Conservation (phyloP, 2,329 filamentous ascomycete species). For the Aureobasidium sp. region DNA sequence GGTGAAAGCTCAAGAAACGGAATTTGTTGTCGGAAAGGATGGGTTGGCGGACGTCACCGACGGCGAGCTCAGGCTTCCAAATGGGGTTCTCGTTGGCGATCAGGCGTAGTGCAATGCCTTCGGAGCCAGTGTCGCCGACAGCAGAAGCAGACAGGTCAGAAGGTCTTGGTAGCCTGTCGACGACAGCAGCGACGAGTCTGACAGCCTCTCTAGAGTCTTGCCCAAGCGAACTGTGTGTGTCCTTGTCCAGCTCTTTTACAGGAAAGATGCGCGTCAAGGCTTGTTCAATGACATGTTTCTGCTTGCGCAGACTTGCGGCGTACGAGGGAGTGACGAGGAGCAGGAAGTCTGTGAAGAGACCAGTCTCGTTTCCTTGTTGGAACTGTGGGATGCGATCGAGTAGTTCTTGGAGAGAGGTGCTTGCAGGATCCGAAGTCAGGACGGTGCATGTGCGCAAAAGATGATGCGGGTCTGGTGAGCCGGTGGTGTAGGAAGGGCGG, state of each 20-base stretch:
- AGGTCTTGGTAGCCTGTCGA: conserved; percentile 18
- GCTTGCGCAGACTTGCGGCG: background rate
- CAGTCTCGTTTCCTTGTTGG: background rate
- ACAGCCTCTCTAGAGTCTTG: background rate
- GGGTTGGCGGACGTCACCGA: background rate
- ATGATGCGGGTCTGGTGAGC: background rate
- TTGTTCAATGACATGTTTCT: conserved; percentile 1
- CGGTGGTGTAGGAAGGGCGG: background rate
- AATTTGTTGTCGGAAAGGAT: background rate
- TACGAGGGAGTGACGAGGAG: conserved; percentile 17
- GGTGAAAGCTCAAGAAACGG: conserved; percentile 4
- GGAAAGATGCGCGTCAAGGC: conserved; percentile 11
- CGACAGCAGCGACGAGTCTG: conserved; percentile 17
- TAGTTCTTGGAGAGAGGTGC: background rate
- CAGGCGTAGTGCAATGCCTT: background rate
- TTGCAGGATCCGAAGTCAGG: conserved; percentile 2
- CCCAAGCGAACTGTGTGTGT: background rate
- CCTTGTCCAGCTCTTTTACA: background rate
- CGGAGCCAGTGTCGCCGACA: background rate
- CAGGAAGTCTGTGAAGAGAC: conserved; percentile 1
- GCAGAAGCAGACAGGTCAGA: background rate
- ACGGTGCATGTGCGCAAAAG: background rate
- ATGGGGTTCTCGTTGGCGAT: background rate
- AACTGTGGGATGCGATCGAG: conserved; percentile 10
- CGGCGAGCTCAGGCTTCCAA: background rate